Percentiles rank a stretch among this genome's conserved stretches.
Evolutionary conservation across 139 green algal genomes (phyloP).

Genomic region (Spirogloea muscicola): DNA sequence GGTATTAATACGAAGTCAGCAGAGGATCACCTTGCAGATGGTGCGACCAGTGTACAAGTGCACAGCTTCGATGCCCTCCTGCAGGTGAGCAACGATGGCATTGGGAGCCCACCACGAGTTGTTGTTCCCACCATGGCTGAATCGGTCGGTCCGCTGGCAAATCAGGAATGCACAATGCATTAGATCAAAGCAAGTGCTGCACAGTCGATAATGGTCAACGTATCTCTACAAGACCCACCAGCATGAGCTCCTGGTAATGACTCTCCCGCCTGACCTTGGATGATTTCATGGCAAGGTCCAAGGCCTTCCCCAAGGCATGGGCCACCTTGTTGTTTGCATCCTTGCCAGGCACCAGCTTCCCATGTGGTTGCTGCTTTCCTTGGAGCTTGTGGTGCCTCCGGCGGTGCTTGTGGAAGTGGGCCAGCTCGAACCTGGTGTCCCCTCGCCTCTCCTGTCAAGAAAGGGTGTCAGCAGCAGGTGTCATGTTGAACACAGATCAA

Average conservation of each 20-base stretch:
- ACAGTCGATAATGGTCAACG: background rate
- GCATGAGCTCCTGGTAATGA: no score
- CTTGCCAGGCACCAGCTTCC: constrained; percentile 10
- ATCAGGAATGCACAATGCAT: no score
- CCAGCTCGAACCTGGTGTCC: constrained; percentile 77
- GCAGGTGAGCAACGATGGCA: constrained; percentile 85
- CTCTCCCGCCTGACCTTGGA: no score
- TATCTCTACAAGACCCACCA: background rate
- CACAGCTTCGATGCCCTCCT: constrained; percentile 86
- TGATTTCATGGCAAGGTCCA: constrained; percentile 22
- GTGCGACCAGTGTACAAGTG: constrained; percentile 77
- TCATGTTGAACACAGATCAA: no score
- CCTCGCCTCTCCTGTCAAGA: constrained; percentile 34
- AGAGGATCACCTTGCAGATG: constrained; percentile 55
- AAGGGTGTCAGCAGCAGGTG: no score
- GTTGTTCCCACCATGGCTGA: constrained; percentile 30
- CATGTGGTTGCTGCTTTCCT: constrained; percentile 6
- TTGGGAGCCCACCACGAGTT: constrained; percentile 67
- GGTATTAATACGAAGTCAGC: no score
- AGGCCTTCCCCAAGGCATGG: constrained; percentile 30
- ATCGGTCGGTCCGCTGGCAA: background rate
- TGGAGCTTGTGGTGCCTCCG: constrained; percentile 21
- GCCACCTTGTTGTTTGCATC: constrained; percentile 48
- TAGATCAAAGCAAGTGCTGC: no score
- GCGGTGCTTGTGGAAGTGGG: constrained; percentile 73